Conservation (phyloP, 2,329 filamentous ascomycete genomes). For the Colletotrichum sp. region DNA sequence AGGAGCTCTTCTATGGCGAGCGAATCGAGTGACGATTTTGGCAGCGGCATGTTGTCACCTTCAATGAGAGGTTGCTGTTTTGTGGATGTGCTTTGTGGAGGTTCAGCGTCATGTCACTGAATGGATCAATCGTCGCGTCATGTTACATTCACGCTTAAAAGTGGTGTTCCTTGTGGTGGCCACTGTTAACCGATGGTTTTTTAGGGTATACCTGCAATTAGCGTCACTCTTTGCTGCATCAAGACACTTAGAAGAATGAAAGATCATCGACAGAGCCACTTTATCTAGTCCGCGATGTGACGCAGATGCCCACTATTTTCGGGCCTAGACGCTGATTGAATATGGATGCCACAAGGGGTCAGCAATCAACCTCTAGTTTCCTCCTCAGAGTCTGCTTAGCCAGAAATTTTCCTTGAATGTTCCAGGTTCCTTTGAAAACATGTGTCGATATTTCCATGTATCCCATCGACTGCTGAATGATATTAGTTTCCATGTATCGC, state of each 20-base stretch:
- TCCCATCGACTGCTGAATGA: neutral
- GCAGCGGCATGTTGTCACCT: neutral
- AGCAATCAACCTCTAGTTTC: neutral
- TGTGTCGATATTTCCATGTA: neutral
- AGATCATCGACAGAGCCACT: neutral
- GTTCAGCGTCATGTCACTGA: neutral
- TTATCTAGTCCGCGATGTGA: neutral
- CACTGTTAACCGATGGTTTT: neutral
- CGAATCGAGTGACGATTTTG: neutral
- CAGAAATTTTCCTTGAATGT: neutral
- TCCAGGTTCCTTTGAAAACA: accelerated
- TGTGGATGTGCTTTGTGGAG: neutral
- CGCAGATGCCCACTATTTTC: neutral
- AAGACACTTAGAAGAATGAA: neutral
- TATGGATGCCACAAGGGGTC: neutral
- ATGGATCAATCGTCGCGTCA: neutral
- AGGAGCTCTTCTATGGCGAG: neutral
- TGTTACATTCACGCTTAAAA: neutral
- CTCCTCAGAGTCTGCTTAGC: neutral
- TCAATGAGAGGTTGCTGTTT: neutral
- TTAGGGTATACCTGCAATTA: neutral
- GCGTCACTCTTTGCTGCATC: neutral
- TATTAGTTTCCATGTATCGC: neutral
- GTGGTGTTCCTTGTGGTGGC: neutral
- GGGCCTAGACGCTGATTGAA: neutral